Percentiles rank a stretch among this genome's conserved stretches.
Conservation (phyloP, 768 basidiomycete genomes). For the Tylopilus subfusipes region DNA sequence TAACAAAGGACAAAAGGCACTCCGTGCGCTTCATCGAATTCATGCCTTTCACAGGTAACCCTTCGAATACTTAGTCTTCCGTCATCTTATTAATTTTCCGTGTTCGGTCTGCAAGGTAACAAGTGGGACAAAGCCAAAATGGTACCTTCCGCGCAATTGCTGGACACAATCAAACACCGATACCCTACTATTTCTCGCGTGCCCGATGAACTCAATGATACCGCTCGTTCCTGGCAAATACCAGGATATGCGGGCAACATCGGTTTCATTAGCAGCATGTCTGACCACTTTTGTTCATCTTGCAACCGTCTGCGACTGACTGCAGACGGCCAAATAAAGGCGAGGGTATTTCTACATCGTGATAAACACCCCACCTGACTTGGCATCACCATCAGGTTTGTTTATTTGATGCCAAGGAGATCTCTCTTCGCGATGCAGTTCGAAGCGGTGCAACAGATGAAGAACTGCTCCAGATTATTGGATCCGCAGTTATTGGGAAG, state of each 20-base stretch:
- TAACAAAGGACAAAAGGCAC: constrained; percentile 60
- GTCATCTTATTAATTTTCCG: constrained; percentile 1
- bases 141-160: constrained; percentile 67
- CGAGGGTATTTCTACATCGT: constrained; percentile 19
- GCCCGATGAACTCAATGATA: constrained; percentile 70
- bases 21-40: constrained; percentile 89
- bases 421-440: constrained; percentile 75
- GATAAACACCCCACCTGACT: constrained; percentile 2
- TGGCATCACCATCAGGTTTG: constrained; percentile 56
- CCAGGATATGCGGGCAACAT: constrained; percentile 67
- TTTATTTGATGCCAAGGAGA: constrained; percentile 79
- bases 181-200: constrained; percentile 55
- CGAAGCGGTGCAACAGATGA: constrained; percentile 62
- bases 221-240: constrained; percentile 75
- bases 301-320: constrained; percentile 84
- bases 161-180: constrained; percentile 44
- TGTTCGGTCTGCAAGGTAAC: constrained; percentile 52
- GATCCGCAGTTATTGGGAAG: constrained; percentile 64
- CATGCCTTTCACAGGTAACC: constrained; percentile 85
- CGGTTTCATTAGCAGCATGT: constrained; percentile 94
- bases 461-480: constrained; percentile 57
- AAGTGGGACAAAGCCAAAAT: constrained; percentile 82
- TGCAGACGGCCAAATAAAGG: constrained; percentile 91
- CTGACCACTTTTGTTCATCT: constrained; percentile 84
- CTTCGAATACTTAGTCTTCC: not conserved